A percentile compares a stretch with the other conserved stretches of the same genome.
Conservation (phyloP, 805 yeast genomes). For the Candida bentonensis region DNA sequence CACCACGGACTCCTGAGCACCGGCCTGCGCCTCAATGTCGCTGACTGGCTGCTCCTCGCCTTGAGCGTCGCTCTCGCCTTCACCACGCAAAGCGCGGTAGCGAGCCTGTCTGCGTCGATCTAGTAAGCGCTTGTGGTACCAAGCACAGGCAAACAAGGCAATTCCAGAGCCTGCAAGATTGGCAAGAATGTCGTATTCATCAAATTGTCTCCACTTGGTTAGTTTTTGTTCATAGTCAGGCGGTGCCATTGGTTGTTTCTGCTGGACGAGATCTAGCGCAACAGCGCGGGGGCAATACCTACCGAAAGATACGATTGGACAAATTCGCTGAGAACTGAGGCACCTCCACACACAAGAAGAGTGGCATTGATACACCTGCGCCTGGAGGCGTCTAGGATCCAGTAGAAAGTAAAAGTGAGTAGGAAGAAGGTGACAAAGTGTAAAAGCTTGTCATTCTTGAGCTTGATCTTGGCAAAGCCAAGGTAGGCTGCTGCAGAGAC, state of each 20-base stretch:
- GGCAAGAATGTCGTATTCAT: constrained; percentile 18
- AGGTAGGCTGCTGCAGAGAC: constrained; percentile 4
- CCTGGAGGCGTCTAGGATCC: constrained; percentile 23
- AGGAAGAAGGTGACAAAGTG: constrained; percentile 21
- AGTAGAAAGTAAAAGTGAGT: constrained; percentile 21
- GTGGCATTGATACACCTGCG: constrained; percentile 20
- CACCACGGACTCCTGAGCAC: constrained; percentile 2
- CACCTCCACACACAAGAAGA: constrained; percentile 21
- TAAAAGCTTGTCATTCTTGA: constrained; percentile 24
- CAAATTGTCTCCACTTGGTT: constrained; percentile 17
- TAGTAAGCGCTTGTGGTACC: constrained; percentile 19
- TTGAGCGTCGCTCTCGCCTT: neutral
- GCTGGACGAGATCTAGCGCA: too few species aligned
- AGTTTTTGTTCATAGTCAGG: neutral
- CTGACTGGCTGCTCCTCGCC: neutral
- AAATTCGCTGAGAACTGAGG: constrained; percentile 21
- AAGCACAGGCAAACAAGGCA: constrained; percentile 15
- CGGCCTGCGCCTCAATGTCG: constrained; percentile 2
- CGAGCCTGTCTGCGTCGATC: constrained; percentile 12
- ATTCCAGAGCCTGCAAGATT: constrained; percentile 18
- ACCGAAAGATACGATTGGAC: constrained; percentile 15
- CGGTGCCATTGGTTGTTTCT: too few species aligned
- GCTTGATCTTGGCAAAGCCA: constrained; percentile 15
- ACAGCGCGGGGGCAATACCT: neutral
- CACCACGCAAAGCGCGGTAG: constrained; percentile 9